phyloP scores from a whole-genome alignment of 345 rosid species.

The Rhizophora mangle region DNA sequence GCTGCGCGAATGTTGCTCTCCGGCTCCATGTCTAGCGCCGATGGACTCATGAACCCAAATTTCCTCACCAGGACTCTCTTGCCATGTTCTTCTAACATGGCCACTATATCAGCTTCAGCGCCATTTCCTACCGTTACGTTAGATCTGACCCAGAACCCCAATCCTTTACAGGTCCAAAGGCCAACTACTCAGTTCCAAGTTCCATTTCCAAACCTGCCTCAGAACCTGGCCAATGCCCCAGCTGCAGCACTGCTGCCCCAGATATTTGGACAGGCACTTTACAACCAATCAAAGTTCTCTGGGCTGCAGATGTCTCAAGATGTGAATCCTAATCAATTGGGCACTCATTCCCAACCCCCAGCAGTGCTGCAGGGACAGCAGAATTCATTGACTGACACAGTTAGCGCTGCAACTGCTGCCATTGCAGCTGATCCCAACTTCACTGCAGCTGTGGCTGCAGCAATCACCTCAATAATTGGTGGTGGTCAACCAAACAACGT shows the following conservation, averaged over 20 bases:
- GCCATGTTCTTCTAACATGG: constrained; percentile 94
- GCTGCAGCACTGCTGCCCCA: constrained; percentile 54
- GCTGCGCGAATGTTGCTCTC: constrained; percentile 82
- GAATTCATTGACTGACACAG: constrained; percentile 37
- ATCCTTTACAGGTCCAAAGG: constrained; percentile 39
- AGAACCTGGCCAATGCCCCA: constrained; percentile 14
- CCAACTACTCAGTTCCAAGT: constrained; percentile 38
- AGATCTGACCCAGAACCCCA: constrained; percentile 64
- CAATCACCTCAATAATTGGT: constrained; percentile 56
- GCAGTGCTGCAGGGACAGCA: constrained; percentile 25
- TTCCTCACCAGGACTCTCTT: constrained; percentile 68
- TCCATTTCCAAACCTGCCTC: constrained; percentile 41
- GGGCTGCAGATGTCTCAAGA: constrained; percentile 62
- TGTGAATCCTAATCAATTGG: constrained; percentile 25
- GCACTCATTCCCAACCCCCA: constrained; percentile 23
- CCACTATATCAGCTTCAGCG: constrained; percentile 91
- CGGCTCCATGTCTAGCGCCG: constrained; percentile 79
- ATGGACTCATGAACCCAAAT: constrained; percentile 64
- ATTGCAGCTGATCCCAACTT: constrained; percentile 58
- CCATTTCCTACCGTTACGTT: constrained; percentile 94
- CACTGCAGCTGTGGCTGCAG: constrained; percentile 71
- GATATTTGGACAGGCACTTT: constrained; percentile 52
- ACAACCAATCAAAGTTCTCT: constrained; percentile 60
- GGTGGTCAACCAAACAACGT: constrained; percentile 23
- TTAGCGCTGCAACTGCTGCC: constrained; percentile 45